These are phyloP conservation scores for Mikania micrantha DNA, from an alignment of 129 eudicot genomes.

Conservation along the genomic window DNA sequence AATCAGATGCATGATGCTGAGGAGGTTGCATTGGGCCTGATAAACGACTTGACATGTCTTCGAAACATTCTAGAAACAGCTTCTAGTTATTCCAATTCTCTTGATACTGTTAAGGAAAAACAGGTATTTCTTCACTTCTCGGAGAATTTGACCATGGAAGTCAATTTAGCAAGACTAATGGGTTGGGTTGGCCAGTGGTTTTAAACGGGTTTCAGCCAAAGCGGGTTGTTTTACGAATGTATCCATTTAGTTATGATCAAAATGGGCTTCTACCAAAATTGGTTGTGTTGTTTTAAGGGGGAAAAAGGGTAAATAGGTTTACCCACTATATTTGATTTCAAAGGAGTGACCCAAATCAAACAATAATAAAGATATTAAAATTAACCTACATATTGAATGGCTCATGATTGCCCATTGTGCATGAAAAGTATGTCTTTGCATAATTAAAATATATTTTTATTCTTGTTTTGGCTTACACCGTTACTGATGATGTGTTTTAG, in stretches of 20 bases:
- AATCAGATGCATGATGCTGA: conserved; percentile 78
- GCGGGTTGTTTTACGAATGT: not conserved
- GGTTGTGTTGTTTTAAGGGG: not conserved
- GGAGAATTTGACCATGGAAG: not conserved
- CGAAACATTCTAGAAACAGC: conserved; percentile 40
- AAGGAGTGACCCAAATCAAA: no score
- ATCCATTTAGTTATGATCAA: no score
- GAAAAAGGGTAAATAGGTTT: not conserved
- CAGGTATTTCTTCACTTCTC: conserved; percentile 9
- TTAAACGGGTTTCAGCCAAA: not conserved
- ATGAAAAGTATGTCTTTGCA: no score
- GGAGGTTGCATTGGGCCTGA: conserved; percentile 54
- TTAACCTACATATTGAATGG: no score
- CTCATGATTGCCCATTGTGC: no score
- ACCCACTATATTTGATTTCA: not conserved
- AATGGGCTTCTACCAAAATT: not conserved
- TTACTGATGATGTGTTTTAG: conserved; percentile 1
- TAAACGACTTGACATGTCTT: conserved; percentile 40
- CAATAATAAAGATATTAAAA: no score
- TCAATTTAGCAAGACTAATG: not conserved
- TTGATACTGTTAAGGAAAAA: conserved; percentile 8
- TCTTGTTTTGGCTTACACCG: not conserved
- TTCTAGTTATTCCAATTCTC: conserved; percentile 1
- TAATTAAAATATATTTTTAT: no score
- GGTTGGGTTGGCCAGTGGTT: not conserved